These are phyloP conservation scores for Acacia crassicarpa DNA, from an alignment of 306 rosid genomes.

Conservation along the genomic window DNA sequence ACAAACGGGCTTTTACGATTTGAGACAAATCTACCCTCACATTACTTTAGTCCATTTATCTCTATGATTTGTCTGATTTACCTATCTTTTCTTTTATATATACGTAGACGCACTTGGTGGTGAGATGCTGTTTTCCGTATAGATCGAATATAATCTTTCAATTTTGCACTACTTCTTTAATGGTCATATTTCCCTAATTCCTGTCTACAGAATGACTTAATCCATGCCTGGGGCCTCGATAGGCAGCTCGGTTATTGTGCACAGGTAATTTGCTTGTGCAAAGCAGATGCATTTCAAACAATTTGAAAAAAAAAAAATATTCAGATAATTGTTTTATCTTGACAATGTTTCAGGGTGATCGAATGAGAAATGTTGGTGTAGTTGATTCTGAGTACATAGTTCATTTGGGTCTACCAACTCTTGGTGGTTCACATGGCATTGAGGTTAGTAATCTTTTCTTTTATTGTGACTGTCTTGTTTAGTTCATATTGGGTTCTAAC, in stretches of 20 bases:
- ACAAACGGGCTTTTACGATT: not conserved
- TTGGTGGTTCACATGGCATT: constrained; percentile 60
- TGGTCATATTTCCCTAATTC: constrained; percentile 30
- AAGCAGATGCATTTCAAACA: constrained; percentile 5
- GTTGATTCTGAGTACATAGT: constrained; percentile 82
- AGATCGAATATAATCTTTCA: not conserved
- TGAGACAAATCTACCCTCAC: not conserved
- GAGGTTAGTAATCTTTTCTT: constrained; percentile 49
- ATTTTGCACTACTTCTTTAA: constrained; percentile 11
- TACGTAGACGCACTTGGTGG: not conserved
- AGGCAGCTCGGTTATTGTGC: constrained; percentile 91
- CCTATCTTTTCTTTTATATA: not conserved
- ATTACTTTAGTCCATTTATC: not conserved
- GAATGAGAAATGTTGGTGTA: constrained; percentile 73
- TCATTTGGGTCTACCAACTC: constrained; percentile 89
- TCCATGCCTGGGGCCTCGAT: constrained; percentile 98
- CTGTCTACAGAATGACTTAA: constrained; percentile 78
- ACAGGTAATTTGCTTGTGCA: constrained; percentile 52
- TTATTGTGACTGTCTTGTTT: not conserved
- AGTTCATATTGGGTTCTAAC: not conserved
- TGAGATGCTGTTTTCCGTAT: not conserved
- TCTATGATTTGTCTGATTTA: not conserved
- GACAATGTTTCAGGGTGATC: constrained; percentile 68
- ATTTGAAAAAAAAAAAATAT: not conserved
- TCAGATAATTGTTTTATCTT: constrained; percentile 16